Percentiles rank a stretch among this genome's conserved stretches.
phyloP scores from a whole-genome alignment of 1,139 yeast genomes.

The Geotrichum reessii region DNA sequence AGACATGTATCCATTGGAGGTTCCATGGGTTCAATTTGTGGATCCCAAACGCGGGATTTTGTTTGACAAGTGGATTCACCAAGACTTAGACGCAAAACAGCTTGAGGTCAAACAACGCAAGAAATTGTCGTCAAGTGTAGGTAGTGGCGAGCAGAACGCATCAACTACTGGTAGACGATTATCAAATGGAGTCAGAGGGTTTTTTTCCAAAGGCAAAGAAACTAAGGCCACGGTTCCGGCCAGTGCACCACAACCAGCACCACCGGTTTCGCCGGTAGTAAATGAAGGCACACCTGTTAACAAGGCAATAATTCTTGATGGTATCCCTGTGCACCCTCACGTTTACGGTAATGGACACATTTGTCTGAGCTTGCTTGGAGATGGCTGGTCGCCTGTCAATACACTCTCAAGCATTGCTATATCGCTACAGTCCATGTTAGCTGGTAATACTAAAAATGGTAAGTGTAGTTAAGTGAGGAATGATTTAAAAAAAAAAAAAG shows the following conservation, averaged over 20 bases:
- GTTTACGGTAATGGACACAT: constrained; percentile 71
- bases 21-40: constrained; percentile 56
- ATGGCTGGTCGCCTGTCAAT: constrained; percentile 71
- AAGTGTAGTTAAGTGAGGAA: constrained; percentile 27
- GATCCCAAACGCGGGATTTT: constrained; percentile 9
- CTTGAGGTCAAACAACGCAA: not conserved
- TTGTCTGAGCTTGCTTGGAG: constrained; percentile 50
- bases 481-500: not conserved
- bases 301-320: constrained; percentile 21
- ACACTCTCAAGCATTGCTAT: constrained; percentile 49
- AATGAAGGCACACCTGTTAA: constrained; percentile 18
- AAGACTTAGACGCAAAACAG: not conserved
- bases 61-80: not conserved
- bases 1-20: constrained; percentile 54
- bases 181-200: not conserved
- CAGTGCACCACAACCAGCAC: not conserved
- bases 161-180: not conserved
- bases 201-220: not conserved
- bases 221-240: constrained; percentile 6
- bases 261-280: not conserved
- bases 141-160: not conserved
- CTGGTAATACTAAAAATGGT: constrained; percentile 43
- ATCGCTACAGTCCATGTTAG: constrained; percentile 62
- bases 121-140: not conserved
- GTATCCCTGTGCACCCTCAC: constrained; percentile 65